Base-by-base conservation (phyloP, 768 basidiomycete genomes). In the Pleurotus sapidus region DNA sequence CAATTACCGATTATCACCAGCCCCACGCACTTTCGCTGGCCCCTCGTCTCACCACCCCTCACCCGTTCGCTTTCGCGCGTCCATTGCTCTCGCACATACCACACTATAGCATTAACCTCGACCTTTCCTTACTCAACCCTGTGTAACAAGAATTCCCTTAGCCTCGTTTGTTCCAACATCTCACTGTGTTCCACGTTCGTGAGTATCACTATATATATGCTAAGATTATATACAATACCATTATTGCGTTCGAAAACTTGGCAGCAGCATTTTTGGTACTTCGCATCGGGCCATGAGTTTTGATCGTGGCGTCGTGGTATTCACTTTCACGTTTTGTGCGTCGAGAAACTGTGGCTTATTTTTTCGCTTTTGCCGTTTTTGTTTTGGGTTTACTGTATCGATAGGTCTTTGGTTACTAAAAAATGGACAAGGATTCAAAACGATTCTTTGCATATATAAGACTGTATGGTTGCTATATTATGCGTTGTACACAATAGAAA, bases 221-320 rank as follows among this genome's bases (percentile, higher is more conserved):
- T 50, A 50, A 54, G 23, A 42, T 23, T 54, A 54, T 42, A 54
- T 54, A 54, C 51, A 54, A 54, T 54, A 54, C 51, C 51, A 54
- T 54, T 54, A 54, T 54, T 54, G 51, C 42, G 20, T 17, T 17
- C n/a, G 42, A n/a, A 40, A 37, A 42, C 39, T 54, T 15, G 8
- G 39, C 17, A n/a, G 20, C n/a, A 27, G 49, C 9, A 12, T n/a
- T 24, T 12, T 15, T 15, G n/a, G 23, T 25, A 11, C 24, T 24
- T 25, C 18, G 17, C 14, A 24, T 48, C 23, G 18, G 46, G 46
- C 24, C 15, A 24, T n/a, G n/a, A 15, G 23, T 27, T 48, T 48
- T 15, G 20, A 48, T 45, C 6, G 42, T 17, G 20, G n/a, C 6
- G 42, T 17, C 9, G 9, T 23, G 15, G 42, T 20, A 43, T 43